Percentiles rank a stretch among this genome's conserved stretches.
Evolutionary conservation across 768 basidiomycete genomes (phyloP).

Genomic region (Dentipellis sp.): DNA sequence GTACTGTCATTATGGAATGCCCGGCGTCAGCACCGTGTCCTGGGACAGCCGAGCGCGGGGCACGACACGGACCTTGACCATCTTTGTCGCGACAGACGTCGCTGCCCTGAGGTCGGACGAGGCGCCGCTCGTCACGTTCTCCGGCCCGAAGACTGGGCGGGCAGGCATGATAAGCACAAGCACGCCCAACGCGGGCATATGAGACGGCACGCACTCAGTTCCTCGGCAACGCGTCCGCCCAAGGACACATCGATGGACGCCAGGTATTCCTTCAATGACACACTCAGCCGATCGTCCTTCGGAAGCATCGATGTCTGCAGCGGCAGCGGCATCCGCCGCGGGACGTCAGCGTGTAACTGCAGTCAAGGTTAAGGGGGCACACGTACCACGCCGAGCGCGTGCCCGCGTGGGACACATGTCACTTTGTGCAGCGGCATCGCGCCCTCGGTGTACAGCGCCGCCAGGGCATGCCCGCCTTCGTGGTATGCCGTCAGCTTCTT

Average conservation of each 20-base stretch:
- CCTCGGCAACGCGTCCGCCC: slow-evolving; percentile 94
- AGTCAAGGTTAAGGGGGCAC: background rate
- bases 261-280: slow-evolving; percentile 65
- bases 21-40: background rate
- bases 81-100: slow-evolving; percentile 67
- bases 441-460: slow-evolving; percentile 88
- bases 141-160: slow-evolving; percentile 67
- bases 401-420: slow-evolving; percentile 93
- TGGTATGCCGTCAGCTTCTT: slow-evolving; percentile 94
- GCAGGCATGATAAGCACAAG: slow-evolving; percentile 11
- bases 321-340: background rate
- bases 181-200: background rate
- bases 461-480: slow-evolving; percentile 95
- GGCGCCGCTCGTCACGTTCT: slow-evolving; percentile 87
- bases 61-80: slow-evolving; percentile 69
- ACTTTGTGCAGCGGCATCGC: slow-evolving; percentile 98
- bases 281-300: slow-evolving; percentile 63
- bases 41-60: background rate
- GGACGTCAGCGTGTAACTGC: background rate
- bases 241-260: slow-evolving; percentile 86
- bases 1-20: slow-evolving; percentile 30
- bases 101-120: slow-evolving; percentile 81
- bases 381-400: slow-evolving; percentile 81
- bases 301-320: slow-evolving; percentile 65
- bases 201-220: slow-evolving; percentile 48